Base-by-base conservation (phyloP, 495 filamentous ascomycete species). In the Staphylotrichum longicolle region DNA sequence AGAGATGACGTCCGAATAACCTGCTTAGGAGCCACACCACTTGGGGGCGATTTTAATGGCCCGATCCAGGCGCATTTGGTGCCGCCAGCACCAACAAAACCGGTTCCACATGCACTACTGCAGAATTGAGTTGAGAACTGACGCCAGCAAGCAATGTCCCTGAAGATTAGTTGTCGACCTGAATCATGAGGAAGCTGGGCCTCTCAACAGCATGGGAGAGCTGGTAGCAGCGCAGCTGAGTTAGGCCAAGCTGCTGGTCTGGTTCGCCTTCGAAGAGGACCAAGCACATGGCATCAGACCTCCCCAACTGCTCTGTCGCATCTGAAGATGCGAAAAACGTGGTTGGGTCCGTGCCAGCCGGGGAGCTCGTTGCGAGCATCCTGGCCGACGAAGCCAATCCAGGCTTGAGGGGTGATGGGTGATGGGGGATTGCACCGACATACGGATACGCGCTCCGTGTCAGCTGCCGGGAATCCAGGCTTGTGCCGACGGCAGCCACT, bases 1-100 rank as follows among this genome's bases (percentile, higher is more conserved):
- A 40, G 9, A 53, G 8, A 53, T 53, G 50, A 53, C 50, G 50
- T 53, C 50, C 34, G 15, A 27, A 49, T 49, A 32, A 49, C 49
- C 14, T 39, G 48, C 30, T 14, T n/a, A 10, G 30, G 7, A 20
- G 4, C 14, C 33, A 49, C 47, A 33, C 47, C 47, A 33, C 14
- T 32, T 12, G 35, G 50, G 50, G 20, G 20, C 20, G 20, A 27
- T 27, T 27, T 27, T 27, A 27, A 27, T 27, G 20, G 20, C 20
- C 20, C 34, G 50, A 53, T 35, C 3, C 6, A 37, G 14, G 15
- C 4, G 14, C 27, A 4, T 49, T 8, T 20, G 41, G 27, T 15
- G 54, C 27, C 14, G 40, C 7, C 8, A 2, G 33, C 20, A 27
- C 11, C 27, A 14, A 8, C 20, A 44, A 32, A 32, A 55, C 39